Conservation (phyloP, 2,329 filamentous ascomycete genomes). For the Nothomitra cinnamomea region DNA sequence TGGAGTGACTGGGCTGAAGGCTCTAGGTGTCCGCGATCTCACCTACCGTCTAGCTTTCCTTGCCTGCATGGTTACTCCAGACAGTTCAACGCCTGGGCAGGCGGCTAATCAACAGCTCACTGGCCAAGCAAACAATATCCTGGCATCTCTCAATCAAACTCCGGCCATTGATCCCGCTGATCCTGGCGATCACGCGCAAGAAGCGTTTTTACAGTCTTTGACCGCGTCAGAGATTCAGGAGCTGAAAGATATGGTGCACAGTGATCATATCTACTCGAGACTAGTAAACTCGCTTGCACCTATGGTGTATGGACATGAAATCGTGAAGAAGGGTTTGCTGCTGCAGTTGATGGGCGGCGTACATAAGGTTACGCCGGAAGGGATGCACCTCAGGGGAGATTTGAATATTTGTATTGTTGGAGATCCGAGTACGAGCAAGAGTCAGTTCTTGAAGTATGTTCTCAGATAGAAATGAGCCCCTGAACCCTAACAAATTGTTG, state of each 20-base stretch:
- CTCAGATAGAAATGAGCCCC: not conserved
- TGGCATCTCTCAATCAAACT: conserved; percentile 65
- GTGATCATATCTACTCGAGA: conserved; percentile 83
- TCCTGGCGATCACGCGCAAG: conserved; percentile 70
- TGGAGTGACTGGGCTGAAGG: conserved; percentile 76
- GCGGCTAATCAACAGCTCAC: conserved; percentile 49
- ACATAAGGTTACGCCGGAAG: conserved; percentile 77
- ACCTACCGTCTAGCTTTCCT: conserved; percentile 96
- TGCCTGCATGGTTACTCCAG: conserved; percentile 87
- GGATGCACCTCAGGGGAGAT: conserved; percentile 88
- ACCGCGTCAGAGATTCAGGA: conserved; percentile 81
- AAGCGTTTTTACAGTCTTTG: conserved; percentile 72
- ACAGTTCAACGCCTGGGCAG: conserved; percentile 65
- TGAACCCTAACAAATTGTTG: not conserved
- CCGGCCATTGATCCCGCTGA: conserved; percentile 49
- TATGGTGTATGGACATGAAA: conserved; percentile 92
- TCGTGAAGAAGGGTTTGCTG: conserved; percentile 92
- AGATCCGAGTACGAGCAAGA: conserved; percentile 92
- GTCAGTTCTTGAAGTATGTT: conserved; percentile 70
- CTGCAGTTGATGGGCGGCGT: conserved; percentile 95
- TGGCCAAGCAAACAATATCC: conserved; percentile 66
- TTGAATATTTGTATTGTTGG: conserved; percentile 98
- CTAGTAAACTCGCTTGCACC: conserved; percentile 88
- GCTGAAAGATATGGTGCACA: conserved; percentile 82
- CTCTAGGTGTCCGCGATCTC: conserved; percentile 82